phyloP scores from a whole-genome alignment of 1,284 basidiomycete species.

The Puccinia triticina region DNA sequence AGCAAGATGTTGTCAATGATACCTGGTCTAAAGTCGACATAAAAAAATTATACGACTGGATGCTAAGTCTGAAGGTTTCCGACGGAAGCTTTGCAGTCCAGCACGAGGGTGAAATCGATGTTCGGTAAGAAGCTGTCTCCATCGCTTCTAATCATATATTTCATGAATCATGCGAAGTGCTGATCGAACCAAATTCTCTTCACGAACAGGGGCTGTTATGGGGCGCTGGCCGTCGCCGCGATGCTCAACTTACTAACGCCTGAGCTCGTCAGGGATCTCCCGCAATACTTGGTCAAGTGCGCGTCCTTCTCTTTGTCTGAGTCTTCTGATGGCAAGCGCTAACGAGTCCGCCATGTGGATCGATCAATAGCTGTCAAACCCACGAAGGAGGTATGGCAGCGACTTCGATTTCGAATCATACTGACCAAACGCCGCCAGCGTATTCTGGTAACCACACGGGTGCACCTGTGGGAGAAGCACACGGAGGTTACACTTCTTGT shows the following conservation, averaged over 20 bases:
- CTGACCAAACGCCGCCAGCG: slow-evolving; percentile 58
- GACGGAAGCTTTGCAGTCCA: slow-evolving; percentile 94
- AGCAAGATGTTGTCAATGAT: slow-evolving; percentile 47
- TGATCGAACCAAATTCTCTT: slow-evolving; percentile 19
- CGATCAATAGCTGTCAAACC: slow-evolving; percentile 72
- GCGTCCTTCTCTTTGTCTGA: background rate
- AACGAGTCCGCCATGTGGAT: background rate
- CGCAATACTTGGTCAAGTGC: slow-evolving; percentile 21
- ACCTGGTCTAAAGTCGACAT: slow-evolving; percentile 78
- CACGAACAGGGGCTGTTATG: slow-evolving; percentile 70
- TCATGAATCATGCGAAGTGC: background rate
- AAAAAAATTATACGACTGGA: slow-evolving; percentile 80
- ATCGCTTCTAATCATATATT: background rate
- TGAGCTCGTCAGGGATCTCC: slow-evolving; percentile 68
- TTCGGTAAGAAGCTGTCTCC: slow-evolving; percentile 66
- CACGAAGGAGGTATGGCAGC: slow-evolving; percentile 86
- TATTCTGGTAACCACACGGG: slow-evolving; percentile 56
- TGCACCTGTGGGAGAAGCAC: slow-evolving; percentile 80
- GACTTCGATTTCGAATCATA: slow-evolving; percentile 67
- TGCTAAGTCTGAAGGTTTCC: slow-evolving; percentile 86
- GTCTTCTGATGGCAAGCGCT: slow-evolving; percentile 66
- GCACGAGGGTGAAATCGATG: slow-evolving; percentile 85
- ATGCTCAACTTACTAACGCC: slow-evolving; percentile 82
- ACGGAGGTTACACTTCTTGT: slow-evolving; percentile 97
- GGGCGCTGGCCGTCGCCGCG: slow-evolving; percentile 72